Base-by-base conservation (phyloP, 306 rosid genomes). In the Fragaria nilgerrensis region DNA sequence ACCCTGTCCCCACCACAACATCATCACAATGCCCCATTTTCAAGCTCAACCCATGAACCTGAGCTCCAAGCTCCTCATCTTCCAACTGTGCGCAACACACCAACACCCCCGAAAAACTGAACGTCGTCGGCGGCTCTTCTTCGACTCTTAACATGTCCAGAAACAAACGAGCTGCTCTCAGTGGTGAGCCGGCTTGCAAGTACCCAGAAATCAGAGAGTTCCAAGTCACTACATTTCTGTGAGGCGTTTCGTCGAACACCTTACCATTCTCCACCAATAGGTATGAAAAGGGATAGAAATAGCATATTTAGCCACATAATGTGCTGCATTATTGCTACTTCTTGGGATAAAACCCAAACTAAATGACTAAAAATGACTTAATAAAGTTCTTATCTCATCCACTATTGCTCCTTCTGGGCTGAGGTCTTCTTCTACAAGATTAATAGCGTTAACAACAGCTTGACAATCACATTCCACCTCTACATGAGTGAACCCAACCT, bases 191-290 rank as follows among this genome's bases (percentile, higher is more conserved):
- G 39, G 47, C 77, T 52, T 56, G 78, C 74, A 74, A 78, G 56
- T 78, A 81, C 48, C 76, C 78, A 55, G 87, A 55, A 74, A 81
- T 50, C 73, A 84, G 72, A 2, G 83, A 56, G 75, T 70, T 84
- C 85, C 87, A 84, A 64, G 86, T 79, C 5, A 87, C 84, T 43
- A 72, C 90, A 78, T 75, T 84, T 78, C 74, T 78, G 9, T 43
- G 56, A 0, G 69, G 62, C 80, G 80, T 82, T 79, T 84, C 83
- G 75, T 84, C 85, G 49, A 87, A 87, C 78, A 73, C 6, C 61
- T 80, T 82, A n/a, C n/a, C n/a, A n/a, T n/a, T n/a, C n/a, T n/a
- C n/a, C n/a, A n/a, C n/a, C n/a, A n/a, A n/a, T n/a, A n/a, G n/a
- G n/a, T n/a, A n/a, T n/a, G n/a, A n/a, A n/a, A n/a, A n/a, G n/a